These are phyloP conservation scores for Bonia amplexicaulis DNA, from an alignment of 176 grass and related monocot species.

Conservation along the genomic window DNA sequence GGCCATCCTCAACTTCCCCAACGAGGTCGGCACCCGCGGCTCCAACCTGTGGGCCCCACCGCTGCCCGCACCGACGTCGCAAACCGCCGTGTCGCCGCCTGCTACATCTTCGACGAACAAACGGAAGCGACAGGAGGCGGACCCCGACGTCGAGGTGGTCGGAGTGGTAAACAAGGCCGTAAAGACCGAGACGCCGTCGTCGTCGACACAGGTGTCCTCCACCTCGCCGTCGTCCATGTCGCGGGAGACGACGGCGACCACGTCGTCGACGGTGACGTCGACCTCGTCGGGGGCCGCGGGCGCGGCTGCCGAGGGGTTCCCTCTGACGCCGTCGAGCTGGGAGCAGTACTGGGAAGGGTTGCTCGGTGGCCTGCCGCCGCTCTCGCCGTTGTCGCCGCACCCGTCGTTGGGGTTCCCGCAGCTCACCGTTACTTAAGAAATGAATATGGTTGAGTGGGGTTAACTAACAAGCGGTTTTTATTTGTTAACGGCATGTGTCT, in stretches of 20 bases:
- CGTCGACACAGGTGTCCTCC: background rate
- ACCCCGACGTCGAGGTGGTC: conserved; percentile 26
- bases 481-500: background rate
- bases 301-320: background rate
- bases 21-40: conserved; percentile 52
- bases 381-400: conserved; percentile 49
- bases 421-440: conserved; percentile 33
- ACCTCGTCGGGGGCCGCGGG: background rate
- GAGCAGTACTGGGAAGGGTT: conserved; percentile 46
- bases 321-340: conserved; percentile 31
- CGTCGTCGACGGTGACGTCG: conserved; percentile 32
- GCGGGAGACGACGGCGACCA: background rate
- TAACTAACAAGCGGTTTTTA: conserved; percentile 1
- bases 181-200: conserved; percentile 9
- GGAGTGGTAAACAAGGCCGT: conserved; percentile 15
- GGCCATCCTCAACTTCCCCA: conserved; percentile 85
- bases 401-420: conserved; percentile 34
- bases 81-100: background rate
- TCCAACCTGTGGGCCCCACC: conserved; percentile 5
- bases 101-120: background rate
- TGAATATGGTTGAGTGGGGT: background rate
- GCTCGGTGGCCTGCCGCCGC: conserved; percentile 26
- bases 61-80: background rate
- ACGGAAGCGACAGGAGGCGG: conserved; percentile 18
- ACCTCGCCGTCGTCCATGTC: conserved; percentile 14